Evolutionary conservation across 192 early-diverging fungal genomes (phyloP), one percentile per base, ranked within the genome.

Genomic region (Coemansia sp.): DNA sequence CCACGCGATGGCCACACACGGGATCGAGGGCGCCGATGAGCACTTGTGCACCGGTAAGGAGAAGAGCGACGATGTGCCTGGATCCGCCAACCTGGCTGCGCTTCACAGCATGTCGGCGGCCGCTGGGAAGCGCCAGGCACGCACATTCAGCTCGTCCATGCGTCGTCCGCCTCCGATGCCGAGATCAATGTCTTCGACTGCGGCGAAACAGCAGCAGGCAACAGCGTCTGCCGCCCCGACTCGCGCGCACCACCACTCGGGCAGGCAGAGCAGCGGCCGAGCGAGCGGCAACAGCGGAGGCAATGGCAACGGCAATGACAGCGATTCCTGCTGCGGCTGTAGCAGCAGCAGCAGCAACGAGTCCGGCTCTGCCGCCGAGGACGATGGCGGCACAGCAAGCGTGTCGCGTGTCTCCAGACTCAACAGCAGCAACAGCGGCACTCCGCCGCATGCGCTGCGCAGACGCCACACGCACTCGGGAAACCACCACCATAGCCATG

Each of bases 41-140:
- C 69, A 64, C 32, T 37, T 70, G 0, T 65, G 72, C 19, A 62
- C 64, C n/a, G 75, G 71, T 5, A 69, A 71, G 8, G 79, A 79
- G 25, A 69, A 79, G 12, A 74, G 72, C 22, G 75, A 80, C 42
- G 63, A 84, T 45, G 73, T 86, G 1, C 83, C 84, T 2, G 86
- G 84, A 16, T 84, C 86, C 0, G 75, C 62, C 13, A 58, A 66
- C 22, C 54, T 71, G 45, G 74, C 63, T 0, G 67, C 67, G 0
- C 61, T 65, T 43, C 65, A 62, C 44, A 56, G 37, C 43, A 46
- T 74, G 72, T 64, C 72, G 1, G 54, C 57, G 32, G 57, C 57
- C 13, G 32, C 57, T n/a, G 56, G 57, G 1, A 59, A 59, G 13
- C 60, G 61, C 57, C 48, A 56, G 3, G 20, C 70, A 0, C 55